Evolutionary conservation across 345 rosid species (phyloP), one percentile per base, ranked within the genome.

Genomic region (Eucalyptus tenuipes): DNA sequence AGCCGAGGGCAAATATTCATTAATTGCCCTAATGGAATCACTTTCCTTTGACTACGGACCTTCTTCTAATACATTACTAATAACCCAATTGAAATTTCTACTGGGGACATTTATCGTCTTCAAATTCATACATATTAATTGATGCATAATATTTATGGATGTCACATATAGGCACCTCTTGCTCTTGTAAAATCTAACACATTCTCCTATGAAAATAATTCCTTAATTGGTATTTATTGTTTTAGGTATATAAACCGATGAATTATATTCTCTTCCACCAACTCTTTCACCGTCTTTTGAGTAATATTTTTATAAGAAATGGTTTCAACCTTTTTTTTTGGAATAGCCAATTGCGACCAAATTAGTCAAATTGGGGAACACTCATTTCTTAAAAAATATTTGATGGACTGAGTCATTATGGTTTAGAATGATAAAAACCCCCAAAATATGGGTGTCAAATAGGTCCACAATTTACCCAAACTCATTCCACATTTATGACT

Each of bases 391-490:
- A 1, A 55, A 8, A 20, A 20, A 8, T 22, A 55, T 22, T 55
- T 55, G 61, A 55, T 55, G 59, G 1, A 55, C 5, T 22, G 59
- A 8, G 25, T 53, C 57, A 53, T 53, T 53, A 53, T 48, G 49
- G 8, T 48, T 48, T 48, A 48, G 49, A 48, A 48, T 11, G 49
- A 3, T 12, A 48, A 48, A 48, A 1, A 13, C 49, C 49, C 12
- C 6, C 4, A 1, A 48, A 48, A 48, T 48, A 48, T 18, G 27
- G 7, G 61, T 8, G 7, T 55, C 22, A 55, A 0, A 55, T 55
- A 12, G 3, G 61, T 22, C 1, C 12, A 22, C 27, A 0, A 0
- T 2, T 22, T 22, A 55, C 27, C 27, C 5, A 55, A 55, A 20
- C 25, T 22, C 27, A 55, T 20, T 2, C 3, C 61, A 22, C 5